Conservation (phyloP, 2,329 filamentous ascomycete species). For the Arthrinium puccinioides region DNA sequence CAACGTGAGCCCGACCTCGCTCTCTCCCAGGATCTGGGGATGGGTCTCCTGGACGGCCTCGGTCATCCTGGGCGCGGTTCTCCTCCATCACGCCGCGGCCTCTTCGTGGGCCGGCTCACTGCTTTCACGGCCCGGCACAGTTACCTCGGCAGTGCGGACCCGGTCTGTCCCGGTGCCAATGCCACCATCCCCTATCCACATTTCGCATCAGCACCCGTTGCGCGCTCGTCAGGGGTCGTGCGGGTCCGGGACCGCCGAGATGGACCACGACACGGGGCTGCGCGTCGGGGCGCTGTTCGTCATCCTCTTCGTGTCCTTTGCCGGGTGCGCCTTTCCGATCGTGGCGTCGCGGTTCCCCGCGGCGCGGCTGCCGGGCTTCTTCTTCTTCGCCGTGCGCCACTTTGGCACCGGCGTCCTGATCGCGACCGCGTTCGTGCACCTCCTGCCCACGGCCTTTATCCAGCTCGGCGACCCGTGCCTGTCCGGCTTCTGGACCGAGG, state of each 20-base stretch:
- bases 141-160: too few species aligned
- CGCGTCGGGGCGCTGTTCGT: conserved; percentile 49
- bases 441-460: conserved; percentile 34
- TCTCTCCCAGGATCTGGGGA: too few species aligned
- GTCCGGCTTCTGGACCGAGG: conserved; percentile 33
- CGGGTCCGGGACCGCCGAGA: conserved; percentile 28
- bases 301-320: conserved; percentile 38
- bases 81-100: too few species aligned
- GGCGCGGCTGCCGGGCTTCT: conserved; percentile 44
- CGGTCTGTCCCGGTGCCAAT: too few species aligned
- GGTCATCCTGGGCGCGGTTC: too few species aligned
- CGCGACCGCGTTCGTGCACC: conserved; percentile 54
- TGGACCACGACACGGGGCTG: conserved; percentile 51
- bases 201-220: too few species aligned
- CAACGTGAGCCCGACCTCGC: too few species aligned
- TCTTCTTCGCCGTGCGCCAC: conserved; percentile 51
- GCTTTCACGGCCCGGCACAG: too few species aligned
- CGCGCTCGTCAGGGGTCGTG: not conserved
- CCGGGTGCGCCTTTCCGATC: conserved; percentile 46
- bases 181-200: too few species aligned
- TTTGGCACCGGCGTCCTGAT: conserved; percentile 56
- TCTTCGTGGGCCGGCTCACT: too few species aligned
- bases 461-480: conserved; percentile 34
- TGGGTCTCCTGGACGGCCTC: too few species aligned
- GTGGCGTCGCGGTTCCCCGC: conserved; percentile 43